Percentiles rank a stretch among this genome's conserved stretches.
phyloP scores from a whole-genome alignment of 345 rosid genomes.

The Brassica cretica region DNA sequence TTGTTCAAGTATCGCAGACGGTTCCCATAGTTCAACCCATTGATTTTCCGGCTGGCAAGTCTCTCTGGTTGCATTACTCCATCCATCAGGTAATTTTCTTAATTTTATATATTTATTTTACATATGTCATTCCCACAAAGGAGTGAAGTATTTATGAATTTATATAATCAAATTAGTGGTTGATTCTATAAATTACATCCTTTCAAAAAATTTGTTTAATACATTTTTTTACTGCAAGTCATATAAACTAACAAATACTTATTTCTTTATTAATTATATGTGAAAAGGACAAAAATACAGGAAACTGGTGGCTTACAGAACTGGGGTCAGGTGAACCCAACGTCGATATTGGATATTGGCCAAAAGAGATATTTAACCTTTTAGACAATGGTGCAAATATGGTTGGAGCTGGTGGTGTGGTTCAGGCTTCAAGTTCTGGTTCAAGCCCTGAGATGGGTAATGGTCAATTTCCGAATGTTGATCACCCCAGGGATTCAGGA shows the following conservation, averaged over 20 bases:
- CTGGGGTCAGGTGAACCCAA: not conserved
- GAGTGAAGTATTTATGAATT: not conserved
- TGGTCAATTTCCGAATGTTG: not conserved
- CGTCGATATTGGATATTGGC: conserved; percentile 6
- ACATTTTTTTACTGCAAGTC: not conserved
- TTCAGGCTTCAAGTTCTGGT: not conserved
- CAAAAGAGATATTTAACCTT: conserved; percentile 11
- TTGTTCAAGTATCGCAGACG: conserved; percentile 12
- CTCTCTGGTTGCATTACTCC: not conserved
- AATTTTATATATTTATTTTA: not conserved
- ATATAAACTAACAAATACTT: not conserved
- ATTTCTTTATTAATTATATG: not conserved
- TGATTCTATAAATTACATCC: not conserved
- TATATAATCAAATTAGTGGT: not conserved
- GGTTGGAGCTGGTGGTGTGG: conserved; percentile 18
- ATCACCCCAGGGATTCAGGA: not conserved
- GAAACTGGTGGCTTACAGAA: conserved; percentile 18
- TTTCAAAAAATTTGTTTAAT: not conserved
- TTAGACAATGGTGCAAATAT: not conserved
- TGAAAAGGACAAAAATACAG: not conserved
- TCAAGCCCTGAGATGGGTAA: conserved; percentile 24
- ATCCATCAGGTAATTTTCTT: conserved; percentile 10
- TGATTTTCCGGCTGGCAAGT: not conserved
- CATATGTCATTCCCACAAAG: not conserved
- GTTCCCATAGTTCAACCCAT: not conserved